phyloP scores from a whole-genome alignment of 106 monocot genomes.

The Dioscorea dumetorum region DNA sequence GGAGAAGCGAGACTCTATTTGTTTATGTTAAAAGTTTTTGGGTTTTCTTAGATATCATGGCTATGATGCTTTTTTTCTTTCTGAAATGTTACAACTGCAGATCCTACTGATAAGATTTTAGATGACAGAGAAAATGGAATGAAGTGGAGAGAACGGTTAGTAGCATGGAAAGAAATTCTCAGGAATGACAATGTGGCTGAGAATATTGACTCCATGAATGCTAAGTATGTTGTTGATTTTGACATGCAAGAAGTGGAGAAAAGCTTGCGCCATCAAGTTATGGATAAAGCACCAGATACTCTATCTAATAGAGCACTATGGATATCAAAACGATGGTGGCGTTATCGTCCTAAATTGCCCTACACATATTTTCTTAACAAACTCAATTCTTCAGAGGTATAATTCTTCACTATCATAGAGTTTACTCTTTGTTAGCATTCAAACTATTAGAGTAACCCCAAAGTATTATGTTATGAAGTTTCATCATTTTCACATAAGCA shows the following conservation, averaged over 20 bases:
- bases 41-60: no score
- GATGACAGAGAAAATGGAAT: slow-evolving; percentile 21
- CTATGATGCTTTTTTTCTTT: no score
- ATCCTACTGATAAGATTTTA: no score
- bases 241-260: slow-evolving; percentile 91
- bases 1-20: no score
- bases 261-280: slow-evolving; percentile 60
- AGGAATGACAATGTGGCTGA: slow-evolving; percentile 56
- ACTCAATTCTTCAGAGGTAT: slow-evolving; percentile 80
- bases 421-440: no score
- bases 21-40: no score
- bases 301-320: slow-evolving; percentile 57
- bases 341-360: slow-evolving; percentile 82
- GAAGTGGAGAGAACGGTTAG: slow-evolving; percentile 59
- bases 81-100: no score
- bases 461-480: no score
- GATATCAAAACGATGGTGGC: slow-evolving; percentile 95
- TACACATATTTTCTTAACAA: slow-evolving; percentile 86
- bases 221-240: slow-evolving; percentile 85
- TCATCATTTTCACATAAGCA: no score
- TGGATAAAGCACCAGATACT: slow-evolving; percentile 45
- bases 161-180: slow-evolving; percentile 63
- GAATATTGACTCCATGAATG: slow-evolving; percentile 39
- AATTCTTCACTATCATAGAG: background rate
- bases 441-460: no score